Evolutionary conservation across 1,284 basidiomycete genomes (phyloP).

Genomic region (Malassezia japonica): DNA sequence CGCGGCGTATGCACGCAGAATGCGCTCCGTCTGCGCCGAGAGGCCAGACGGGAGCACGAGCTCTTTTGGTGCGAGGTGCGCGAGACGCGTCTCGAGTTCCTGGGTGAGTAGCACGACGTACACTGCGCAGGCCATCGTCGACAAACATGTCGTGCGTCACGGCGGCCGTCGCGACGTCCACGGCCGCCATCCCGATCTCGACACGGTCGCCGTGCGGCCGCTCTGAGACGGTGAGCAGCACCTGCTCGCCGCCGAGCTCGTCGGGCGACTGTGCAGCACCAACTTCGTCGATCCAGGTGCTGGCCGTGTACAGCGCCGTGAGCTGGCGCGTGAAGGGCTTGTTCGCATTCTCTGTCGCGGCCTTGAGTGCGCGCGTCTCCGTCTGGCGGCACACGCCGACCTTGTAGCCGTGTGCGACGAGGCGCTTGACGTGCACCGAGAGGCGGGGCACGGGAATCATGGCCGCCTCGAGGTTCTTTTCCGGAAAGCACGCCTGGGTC

Average conservation of each 20-base stretch:
- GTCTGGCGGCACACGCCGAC: slow-evolving; percentile 80
- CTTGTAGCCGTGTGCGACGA: slow-evolving; percentile 71
- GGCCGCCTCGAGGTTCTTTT: slow-evolving; percentile 71
- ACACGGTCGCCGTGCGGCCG: slow-evolving; percentile 57
- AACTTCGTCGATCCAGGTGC: slow-evolving; percentile 70
- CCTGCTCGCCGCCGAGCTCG: slow-evolving; percentile 16
- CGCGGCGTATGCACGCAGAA: slow-evolving; percentile 58
- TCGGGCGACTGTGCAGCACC: slow-evolving; percentile 49
- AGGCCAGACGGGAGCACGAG: slow-evolving; percentile 56
- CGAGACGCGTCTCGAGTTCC: slow-evolving; percentile 43
- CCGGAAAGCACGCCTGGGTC: slow-evolving; percentile 57
- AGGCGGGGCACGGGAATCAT: slow-evolving; percentile 72
- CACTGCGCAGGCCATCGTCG: slow-evolving; percentile 27
- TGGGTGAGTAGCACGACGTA: background rate
- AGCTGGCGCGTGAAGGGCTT: slow-evolving; percentile 69
- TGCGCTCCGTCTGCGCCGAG: slow-evolving; percentile 66
- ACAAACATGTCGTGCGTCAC: slow-evolving; percentile 75
- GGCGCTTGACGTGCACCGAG: slow-evolving; percentile 68
- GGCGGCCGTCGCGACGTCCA: slow-evolving; percentile 78
- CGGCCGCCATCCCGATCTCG: slow-evolving; percentile 64
- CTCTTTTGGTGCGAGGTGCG: slow-evolving; percentile 62
- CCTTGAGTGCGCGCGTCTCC: slow-evolving; percentile 92
- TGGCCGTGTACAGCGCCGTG: slow-evolving; percentile 72
- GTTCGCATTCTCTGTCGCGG: slow-evolving; percentile 52
- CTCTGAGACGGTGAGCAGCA: slow-evolving; percentile 56